These are phyloP conservation scores for Gautieria morchelliformis DNA, from an alignment of 768 basidiomycete genomes.

Conservation along the genomic window DNA sequence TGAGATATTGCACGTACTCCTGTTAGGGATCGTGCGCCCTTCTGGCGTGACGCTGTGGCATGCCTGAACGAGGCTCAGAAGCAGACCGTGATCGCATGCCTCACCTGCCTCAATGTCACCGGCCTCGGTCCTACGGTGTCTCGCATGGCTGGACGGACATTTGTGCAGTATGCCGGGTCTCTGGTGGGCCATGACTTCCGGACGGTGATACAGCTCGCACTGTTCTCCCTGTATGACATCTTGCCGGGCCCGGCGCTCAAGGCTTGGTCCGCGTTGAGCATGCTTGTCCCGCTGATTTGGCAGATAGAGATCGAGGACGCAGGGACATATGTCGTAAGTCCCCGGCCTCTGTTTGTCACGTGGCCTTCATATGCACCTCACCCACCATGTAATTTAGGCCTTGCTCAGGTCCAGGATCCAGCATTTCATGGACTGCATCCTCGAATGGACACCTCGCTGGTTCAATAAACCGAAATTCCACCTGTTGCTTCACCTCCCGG, in stretches of 20 bases:
- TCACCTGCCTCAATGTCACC: slow-evolving; percentile 18
- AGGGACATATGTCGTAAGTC: no score
- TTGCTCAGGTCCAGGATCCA: no score
- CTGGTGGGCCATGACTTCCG: slow-evolving; percentile 28
- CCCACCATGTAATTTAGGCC: no score
- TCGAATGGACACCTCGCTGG: background rate
- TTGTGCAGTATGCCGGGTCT: slow-evolving; percentile 17
- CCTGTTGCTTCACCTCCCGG: background rate
- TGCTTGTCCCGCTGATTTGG: slow-evolving; percentile 34
- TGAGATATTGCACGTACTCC: slow-evolving; percentile 9
- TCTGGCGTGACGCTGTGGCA: slow-evolving; percentile 13
- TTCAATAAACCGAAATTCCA: slow-evolving; percentile 2
- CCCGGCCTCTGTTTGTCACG: no score
- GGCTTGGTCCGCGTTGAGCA: slow-evolving; percentile 24
- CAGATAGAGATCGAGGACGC: slow-evolving; percentile 28
- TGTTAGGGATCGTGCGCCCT: slow-evolving; percentile 7
- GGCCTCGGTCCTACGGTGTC: slow-evolving; percentile 17
- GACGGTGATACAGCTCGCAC: slow-evolving; percentile 11
- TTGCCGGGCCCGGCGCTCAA: slow-evolving; percentile 18
- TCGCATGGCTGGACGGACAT: slow-evolving; percentile 22
- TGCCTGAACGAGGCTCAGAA: slow-evolving; percentile 17
- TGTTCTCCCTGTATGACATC: slow-evolving; percentile 22
- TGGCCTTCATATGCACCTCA: no score
- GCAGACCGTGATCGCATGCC: slow-evolving; percentile 15
- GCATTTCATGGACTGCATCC: background rate